These are phyloP conservation scores for Keqinozyma sinolaborantium DNA, from an alignment of 1,139 yeast genomes.

Conservation along the genomic window DNA sequence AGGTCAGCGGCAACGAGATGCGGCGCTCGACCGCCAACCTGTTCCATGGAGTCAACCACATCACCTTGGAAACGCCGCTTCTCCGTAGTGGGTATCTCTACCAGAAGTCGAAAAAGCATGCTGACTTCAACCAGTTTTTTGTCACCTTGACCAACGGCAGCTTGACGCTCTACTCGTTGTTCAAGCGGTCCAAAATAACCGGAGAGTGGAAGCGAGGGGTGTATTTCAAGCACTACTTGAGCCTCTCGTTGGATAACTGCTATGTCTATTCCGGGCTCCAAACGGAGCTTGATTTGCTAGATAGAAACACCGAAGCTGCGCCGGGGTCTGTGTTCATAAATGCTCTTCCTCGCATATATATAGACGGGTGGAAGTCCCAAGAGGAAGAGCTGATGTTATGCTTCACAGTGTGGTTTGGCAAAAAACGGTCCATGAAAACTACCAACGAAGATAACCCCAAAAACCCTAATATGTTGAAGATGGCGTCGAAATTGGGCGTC, in stretches of 20 bases:
- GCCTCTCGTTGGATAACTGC: conserved; percentile 63
- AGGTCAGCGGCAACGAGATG: conserved; percentile 52
- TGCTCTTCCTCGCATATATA: conserved; percentile 66
- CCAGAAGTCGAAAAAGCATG: conserved; percentile 66
- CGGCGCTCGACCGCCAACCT: conserved; percentile 54
- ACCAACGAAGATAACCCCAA: conserved; percentile 25
- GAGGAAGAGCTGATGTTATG: conserved; percentile 74
- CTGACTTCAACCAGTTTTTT: conserved; percentile 57
- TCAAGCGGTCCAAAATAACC: conserved; percentile 39
- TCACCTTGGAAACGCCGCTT: conserved; percentile 59
- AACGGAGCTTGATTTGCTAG: conserved; percentile 55
- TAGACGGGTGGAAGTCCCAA: conserved; percentile 80
- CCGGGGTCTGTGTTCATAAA: conserved; percentile 51
- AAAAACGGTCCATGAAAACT: conserved; percentile 44
- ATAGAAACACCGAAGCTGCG: conserved; percentile 43
- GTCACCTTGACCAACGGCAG: conserved; percentile 72
- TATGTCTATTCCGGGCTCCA: conserved; percentile 73
- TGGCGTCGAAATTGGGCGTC: conserved; percentile 57
- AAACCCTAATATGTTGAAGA: conserved; percentile 41
- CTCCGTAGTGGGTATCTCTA: conserved; percentile 61
- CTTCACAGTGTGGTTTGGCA: conserved; percentile 83
- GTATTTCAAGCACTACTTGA: conserved; percentile 44
- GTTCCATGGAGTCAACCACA: conserved; percentile 52
- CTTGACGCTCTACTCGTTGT: conserved; percentile 48
- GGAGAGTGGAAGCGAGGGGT: conserved; percentile 46